Evolutionary conservation across 257 asterid species (phyloP).

Genomic region (Parsonsia alboflavescens): DNA sequence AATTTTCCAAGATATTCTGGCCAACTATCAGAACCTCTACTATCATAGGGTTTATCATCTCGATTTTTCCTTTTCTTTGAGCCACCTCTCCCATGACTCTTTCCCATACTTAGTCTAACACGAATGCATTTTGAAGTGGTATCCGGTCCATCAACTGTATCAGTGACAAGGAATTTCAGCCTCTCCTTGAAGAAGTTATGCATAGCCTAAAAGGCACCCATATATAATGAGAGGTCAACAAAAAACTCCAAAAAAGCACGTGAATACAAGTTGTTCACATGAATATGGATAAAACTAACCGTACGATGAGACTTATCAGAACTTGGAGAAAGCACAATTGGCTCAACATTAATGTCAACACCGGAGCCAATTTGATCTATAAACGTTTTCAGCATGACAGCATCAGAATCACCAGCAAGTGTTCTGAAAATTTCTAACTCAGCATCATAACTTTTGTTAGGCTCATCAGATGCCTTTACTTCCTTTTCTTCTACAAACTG

Average conservation of each 20-base stretch:
- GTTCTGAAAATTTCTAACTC: slow-evolving; percentile 71
- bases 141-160: slow-evolving; percentile 85
- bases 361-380: slow-evolving; percentile 53
- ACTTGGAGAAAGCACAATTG: slow-evolving; percentile 69
- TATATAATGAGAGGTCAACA: slow-evolving; percentile 17
- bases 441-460: slow-evolving; percentile 42
- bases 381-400: slow-evolving; percentile 45
- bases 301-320: slow-evolving; percentile 82
- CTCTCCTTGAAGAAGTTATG: slow-evolving; percentile 91
- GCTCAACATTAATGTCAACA: slow-evolving; percentile 34
- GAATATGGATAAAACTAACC: slow-evolving; percentile 36
- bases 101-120: slow-evolving; percentile 61
- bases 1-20: slow-evolving; percentile 79
- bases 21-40: slow-evolving; percentile 88
- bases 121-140: slow-evolving; percentile 78
- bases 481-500: slow-evolving; percentile 58
- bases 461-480: slow-evolving; percentile 39
- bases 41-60: slow-evolving; percentile 64
- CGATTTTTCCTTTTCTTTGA: slow-evolving; percentile 83
- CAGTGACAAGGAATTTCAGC: slow-evolving; percentile 80
- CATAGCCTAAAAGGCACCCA: slow-evolving; percentile 58
- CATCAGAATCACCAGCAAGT: slow-evolving; percentile 74
- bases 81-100: slow-evolving; percentile 44
- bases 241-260: slow-evolving; percentile 8
- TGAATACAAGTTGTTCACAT: slow-evolving; percentile 6